Evolutionary conservation across 2,329 filamentous ascomycete species (phyloP), one percentile per base, ranked within the genome.

Genomic region (Colletotrichum sp.): DNA sequence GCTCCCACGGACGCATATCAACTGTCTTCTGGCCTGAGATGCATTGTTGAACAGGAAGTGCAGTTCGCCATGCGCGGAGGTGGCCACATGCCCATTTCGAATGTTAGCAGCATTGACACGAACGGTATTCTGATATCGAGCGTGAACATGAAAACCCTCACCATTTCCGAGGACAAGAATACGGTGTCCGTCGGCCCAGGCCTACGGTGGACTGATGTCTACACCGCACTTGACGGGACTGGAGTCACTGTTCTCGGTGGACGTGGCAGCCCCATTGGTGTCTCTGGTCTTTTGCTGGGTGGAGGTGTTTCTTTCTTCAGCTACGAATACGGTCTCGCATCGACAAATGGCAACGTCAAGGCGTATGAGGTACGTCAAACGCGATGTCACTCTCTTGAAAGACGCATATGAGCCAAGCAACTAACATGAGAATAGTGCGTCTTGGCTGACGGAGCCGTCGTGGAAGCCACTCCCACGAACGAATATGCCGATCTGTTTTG

Each of bases 161-260:
- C 16, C 34, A 68, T 79, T 6, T 80, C 78, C 13, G 26, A 61
- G 4, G 80, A 83, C 48, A 79, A 80, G 12, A 79, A 78, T 1
- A 80, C 80, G 6, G 84, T 82, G 5, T 76, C 76, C 15, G 78
- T 87, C 21, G 85, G 85, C 1, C 78, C 83, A 0, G 86, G 85
- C 8, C 81, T 82, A 60, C 79, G 80, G 16, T 88, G 86, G 86
- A 64, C 76, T 8, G 79, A 85, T 18, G 85, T 87, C 1, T 87
- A 87, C 74, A 69, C 77, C 8, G 58, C 65, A 6, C 78, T 87
- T 1, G 83, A 85, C 21, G 60, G 78, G 5, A 65, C 83, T n/a
- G 81, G 80, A 8, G 67, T 86, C 7, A 79, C 82, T 5, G 83
- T 84, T 30, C 78, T 82, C 4, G 86, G 86, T 6, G 86, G 84